Conservation (phyloP, 805 yeast species). For the Brettanomyces sp. region DNA sequence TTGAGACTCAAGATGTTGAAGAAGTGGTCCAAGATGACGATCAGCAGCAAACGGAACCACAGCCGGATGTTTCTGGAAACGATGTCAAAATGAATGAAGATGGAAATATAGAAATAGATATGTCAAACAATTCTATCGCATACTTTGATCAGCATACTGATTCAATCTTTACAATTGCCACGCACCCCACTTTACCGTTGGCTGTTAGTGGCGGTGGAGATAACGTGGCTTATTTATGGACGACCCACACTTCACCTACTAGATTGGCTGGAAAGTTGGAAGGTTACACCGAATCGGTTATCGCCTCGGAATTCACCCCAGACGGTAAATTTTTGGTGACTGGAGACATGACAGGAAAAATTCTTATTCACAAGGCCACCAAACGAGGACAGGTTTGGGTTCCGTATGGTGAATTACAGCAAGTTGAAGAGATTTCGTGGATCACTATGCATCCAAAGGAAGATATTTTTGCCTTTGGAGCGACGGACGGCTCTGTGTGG, state of each 20-base stretch:
- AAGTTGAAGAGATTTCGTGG: conserved; percentile 88
- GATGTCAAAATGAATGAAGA: conserved; percentile 26
- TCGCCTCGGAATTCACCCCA: conserved; percentile 71
- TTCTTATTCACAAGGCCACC: conserved; percentile 60
- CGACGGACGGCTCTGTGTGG: conserved; percentile 90
- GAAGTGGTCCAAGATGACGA: conserved; percentile 25
- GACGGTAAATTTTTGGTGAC: conserved; percentile 79
- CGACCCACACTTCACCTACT: conserved; percentile 81
- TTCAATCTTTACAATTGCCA: conserved; percentile 71
- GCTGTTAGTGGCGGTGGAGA: conserved; percentile 96
- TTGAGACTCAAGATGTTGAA: conserved; percentile 22
- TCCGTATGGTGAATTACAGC: conserved; percentile 40
- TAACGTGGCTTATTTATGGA: conserved; percentile 83
- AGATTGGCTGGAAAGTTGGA: conserved; percentile 63
- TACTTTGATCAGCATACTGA: conserved; percentile 89
- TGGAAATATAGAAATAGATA: conserved; percentile 64
- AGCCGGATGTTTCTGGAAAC: conserved; percentile 20
- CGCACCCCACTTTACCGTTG: conserved; percentile 78
- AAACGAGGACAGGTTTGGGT: conserved; percentile 86
- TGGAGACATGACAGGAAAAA: conserved; percentile 91
- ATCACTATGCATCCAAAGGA: conserved; percentile 69
- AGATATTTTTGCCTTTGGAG: conserved; percentile 81
- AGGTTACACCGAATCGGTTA: conserved; percentile 84
- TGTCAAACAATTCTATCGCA: conserved; percentile 81
- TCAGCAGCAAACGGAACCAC: conserved; percentile 32